Base-by-base conservation (phyloP, 805 yeast genomes). In the Diddensiella transvaalensis region DNA sequence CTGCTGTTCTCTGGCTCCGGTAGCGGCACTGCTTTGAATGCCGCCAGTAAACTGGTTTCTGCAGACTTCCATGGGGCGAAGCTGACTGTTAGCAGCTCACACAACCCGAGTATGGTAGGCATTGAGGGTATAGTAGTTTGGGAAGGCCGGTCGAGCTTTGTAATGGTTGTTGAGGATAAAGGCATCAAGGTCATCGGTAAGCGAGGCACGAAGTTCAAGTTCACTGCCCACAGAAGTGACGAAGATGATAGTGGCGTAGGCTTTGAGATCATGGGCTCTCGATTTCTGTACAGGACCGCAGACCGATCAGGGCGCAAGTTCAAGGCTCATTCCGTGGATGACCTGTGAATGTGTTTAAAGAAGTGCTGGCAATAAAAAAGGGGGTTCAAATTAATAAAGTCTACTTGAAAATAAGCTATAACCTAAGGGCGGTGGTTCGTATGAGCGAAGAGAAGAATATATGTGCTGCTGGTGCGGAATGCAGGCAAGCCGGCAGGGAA, bases 251-350 rank as follows among this genome's bases (percentile, higher is more conserved):
- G 49, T 5, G 52, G 39, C 15, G 40, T 46, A 3, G 53, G 49
- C 5, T 85, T 87, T 61, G 76, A 83, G 11, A 75, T 87, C 5
- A 66, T 89, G 6, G 98, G 98, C 1, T 83, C 88, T 38, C 71
- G 97, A 50, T 77, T 90, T 56, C 79, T 81, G 51, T 77, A 82
- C 51, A 75, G 95, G 62, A 74, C 90, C 37, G 79, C 79, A 6
- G 97, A 90, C 58, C 73, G 98, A 49, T 80, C 95, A 0, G 86
- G 83, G 21, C 79, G 85, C 58, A 88, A 90, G 69, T 88, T 88
- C 72, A 90, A 90, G 68, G 78, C 82, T 49, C 93, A 84, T 56
- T 76, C 78, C 26, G 87, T 86, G 32, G 84, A 78, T 50, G 85
- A 82, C 60, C 58, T 80, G 51, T 57, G 38, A 50, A 35, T n/a